Evolutionary conservation across 108 stramenopile species (phyloP).

Genomic region (Pseudonitzschia pungens): DNA sequence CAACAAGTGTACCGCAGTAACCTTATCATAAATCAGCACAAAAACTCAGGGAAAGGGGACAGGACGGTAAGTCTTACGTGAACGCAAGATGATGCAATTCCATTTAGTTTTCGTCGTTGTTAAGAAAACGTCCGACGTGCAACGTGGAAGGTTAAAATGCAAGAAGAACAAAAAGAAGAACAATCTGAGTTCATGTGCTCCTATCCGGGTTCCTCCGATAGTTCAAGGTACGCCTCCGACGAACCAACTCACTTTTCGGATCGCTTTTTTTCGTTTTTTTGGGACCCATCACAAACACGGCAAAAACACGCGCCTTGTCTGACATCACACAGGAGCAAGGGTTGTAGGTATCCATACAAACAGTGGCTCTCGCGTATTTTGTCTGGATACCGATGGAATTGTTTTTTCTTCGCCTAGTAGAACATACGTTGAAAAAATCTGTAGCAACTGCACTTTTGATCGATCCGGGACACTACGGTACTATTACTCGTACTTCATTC

Average conservation of each 20-base stretch:
- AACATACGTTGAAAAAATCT: constrained; percentile 6
- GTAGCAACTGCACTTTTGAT: background rate
- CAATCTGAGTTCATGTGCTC: background rate
- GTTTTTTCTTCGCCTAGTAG: background rate
- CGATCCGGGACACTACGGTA: too few species aligned
- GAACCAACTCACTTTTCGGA: background rate
- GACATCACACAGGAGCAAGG: background rate
- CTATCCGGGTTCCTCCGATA: background rate
- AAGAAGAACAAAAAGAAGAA: background rate
- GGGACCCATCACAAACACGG: background rate
- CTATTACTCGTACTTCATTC: too few species aligned
- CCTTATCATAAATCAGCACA: too few species aligned
- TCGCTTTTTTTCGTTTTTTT: background rate
- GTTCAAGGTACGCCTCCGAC: background rate
- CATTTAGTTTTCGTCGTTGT: too few species aligned
- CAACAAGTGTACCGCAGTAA: too few species aligned
- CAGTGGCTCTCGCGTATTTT: too few species aligned
- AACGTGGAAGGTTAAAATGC: background rate
- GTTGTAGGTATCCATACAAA: background rate
- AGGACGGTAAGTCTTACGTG: too few species aligned
- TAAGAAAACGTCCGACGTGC: background rate
- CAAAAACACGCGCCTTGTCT: background rate
- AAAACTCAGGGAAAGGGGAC: too few species aligned
- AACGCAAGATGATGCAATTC: too few species aligned
- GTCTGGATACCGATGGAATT: constrained; percentile 2